Percentiles rank a stretch among this genome's conserved stretches.
phyloP scores from a whole-genome alignment of 768 basidiomycete species.

The Gyrodon lividus region DNA sequence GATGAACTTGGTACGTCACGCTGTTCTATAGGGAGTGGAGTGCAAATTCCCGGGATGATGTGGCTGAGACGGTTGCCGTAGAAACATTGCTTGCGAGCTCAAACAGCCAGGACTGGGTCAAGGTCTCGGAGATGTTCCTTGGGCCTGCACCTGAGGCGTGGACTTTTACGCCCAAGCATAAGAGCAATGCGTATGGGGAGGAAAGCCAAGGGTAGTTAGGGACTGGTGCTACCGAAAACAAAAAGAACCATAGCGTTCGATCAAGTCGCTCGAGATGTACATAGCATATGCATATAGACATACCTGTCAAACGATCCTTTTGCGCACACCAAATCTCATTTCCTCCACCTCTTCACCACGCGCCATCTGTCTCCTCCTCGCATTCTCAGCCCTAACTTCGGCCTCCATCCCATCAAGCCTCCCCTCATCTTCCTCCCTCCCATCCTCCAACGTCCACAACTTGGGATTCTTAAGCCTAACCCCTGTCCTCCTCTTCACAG shows the following conservation, averaged over 20 bases:
- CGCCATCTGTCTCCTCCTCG: slow-evolving; percentile 11
- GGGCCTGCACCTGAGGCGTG: slow-evolving; percentile 83
- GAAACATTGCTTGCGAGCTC: slow-evolving; percentile 83
- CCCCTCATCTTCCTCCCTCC: slow-evolving; percentile 24
- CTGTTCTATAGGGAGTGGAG: not conserved
- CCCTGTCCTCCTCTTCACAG: slow-evolving; percentile 56
- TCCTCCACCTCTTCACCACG: not conserved
- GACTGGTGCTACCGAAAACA: not conserved
- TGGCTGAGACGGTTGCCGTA: slow-evolving; percentile 29
- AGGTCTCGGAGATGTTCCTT: slow-evolving; percentile 92
- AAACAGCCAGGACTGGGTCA: slow-evolving; percentile 85
- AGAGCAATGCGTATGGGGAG: slow-evolving; percentile 74
- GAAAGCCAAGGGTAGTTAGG: slow-evolving; percentile 56
- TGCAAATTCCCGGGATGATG: not conserved
- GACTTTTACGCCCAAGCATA: slow-evolving; percentile 91
- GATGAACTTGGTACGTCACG: slow-evolving; percentile 73
- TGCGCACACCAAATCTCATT: not conserved
- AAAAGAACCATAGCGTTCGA: not conserved
- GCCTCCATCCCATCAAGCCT: slow-evolving; percentile 27
- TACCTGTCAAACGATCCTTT: not conserved
- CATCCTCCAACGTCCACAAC: slow-evolving; percentile 36
- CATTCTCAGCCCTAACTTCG: slow-evolving; percentile 32
- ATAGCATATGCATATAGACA: not conserved
- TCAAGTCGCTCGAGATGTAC: not conserved
- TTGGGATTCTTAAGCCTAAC: slow-evolving; percentile 42